Base-by-base conservation (phyloP, 2,329 filamentous ascomycete genomes). In the Aspergillus amoenus region DNA sequence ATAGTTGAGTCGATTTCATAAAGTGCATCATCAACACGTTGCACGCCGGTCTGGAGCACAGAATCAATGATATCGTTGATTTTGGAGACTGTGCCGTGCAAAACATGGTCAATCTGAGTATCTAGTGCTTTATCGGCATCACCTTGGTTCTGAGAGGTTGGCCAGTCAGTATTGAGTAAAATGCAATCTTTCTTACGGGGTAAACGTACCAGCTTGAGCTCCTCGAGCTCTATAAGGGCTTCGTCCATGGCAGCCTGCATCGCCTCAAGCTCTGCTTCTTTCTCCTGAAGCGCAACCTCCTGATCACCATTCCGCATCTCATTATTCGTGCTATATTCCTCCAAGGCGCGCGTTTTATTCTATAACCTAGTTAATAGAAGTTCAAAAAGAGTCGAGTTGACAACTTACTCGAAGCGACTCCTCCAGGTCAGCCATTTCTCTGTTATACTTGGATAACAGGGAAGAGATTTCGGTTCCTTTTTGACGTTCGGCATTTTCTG, bases 191-290 rank as follows among this genome's bases (percentile, higher is more conserved):
- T 34, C 41, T n/a, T 39, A 32, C 9, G 40, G 5, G 17, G 2
- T 37, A 13, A 49, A 67, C 73, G 56, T 70, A 81, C 81, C 85
- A 81, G 61, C 64, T 83, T 92, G 61, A 97, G 79, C 70, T 97
- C 92, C 70, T 95, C 93, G 59, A 99, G 82, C 76, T 97, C 93
- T 52, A 97, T 84, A 56, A 99, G 79, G 3, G 93, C 93, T 78
- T 97, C 90, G 71, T 99, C 94, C 91, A 99, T 95, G 68, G 92
- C 93, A 45, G 93, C 91, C 79, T 97, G 96, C 83, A 96, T 96
- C 46, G 97, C 93, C 76, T 97, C 94, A 24, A 99, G 86, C 76
- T 99, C 94, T 68, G 97, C 93, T 71, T 99, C 94, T 80, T 97
- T 97, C 62, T 97, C 94, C 46, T 89, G 88, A 32, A 99, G 82